Percentiles rank a stretch among this genome's conserved stretches.
Evolutionary conservation across 2,329 filamentous ascomycete genomes (phyloP).

Genomic region (Penicillium sp.): DNA sequence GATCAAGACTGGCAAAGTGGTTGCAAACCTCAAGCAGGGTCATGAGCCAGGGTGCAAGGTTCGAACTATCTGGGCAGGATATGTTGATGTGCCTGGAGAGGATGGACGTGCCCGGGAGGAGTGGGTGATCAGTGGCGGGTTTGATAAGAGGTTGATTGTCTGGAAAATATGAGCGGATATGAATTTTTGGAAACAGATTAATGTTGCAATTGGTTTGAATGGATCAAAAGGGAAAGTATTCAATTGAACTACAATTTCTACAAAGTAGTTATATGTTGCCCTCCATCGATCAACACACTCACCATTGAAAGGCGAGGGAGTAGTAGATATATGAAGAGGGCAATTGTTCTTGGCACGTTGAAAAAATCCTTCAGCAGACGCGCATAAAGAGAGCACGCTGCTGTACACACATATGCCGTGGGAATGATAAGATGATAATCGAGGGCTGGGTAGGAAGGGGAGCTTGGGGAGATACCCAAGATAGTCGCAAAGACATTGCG

Average conservation of each 20-base stretch:
- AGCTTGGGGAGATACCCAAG: neutral
- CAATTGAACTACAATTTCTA: conserved; percentile 3
- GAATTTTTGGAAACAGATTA: neutral
- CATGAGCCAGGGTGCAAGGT: conserved; percentile 56
- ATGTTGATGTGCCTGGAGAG: conserved; percentile 26
- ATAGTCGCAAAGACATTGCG: neutral
- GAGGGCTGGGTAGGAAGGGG: neutral
- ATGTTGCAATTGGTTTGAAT: neutral
- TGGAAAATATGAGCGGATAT: conserved; percentile 40
- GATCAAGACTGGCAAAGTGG: conserved; percentile 52
- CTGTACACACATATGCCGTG: conserved; percentile 68
- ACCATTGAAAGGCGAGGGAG: conserved; percentile 34
- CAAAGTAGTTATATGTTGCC: conserved; percentile 34
- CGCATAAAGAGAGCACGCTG: conserved; percentile 54
- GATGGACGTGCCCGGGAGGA: conserved; percentile 38
- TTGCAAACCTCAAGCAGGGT: conserved; percentile 44
- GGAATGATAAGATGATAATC: neutral
- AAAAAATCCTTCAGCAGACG: conserved; percentile 61
- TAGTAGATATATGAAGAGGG: conserved; percentile 47
- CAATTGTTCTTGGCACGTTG: conserved; percentile 57
- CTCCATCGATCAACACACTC: conserved; percentile 45
- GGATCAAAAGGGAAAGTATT: neutral
- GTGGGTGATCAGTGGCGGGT: conserved; percentile 57
- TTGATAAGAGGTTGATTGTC: conserved; percentile 56
- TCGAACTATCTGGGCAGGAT: conserved; percentile 52